phyloP scores from a whole-genome alignment of 768 basidiomycete species.

The Pleurotus sapidus region DNA sequence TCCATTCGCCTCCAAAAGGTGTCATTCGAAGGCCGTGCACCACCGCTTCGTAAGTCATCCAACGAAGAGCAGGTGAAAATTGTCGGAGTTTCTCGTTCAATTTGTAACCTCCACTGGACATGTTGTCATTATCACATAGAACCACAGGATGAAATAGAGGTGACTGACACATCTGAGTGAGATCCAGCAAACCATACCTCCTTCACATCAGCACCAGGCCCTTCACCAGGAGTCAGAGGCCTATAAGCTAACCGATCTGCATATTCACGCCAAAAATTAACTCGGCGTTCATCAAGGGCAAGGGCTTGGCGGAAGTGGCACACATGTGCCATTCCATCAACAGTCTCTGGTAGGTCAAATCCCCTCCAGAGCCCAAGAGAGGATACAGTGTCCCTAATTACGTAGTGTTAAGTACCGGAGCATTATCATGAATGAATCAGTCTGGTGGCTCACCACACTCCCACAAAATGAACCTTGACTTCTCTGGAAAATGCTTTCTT shows the following conservation, averaged over 20 bases:
- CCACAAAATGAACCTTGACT: slow-evolving; percentile 41
- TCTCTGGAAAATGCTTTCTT: slow-evolving; percentile 18
- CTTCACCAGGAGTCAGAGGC: too few relatives aligned
- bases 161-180: slow-evolving; percentile 29
- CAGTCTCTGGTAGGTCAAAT: slow-evolving; percentile 27
- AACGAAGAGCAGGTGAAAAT: slow-evolving; percentile 1
- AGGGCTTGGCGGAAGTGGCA: slow-evolving; percentile 44
- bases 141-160: neutral
- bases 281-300: slow-evolving; percentile 43
- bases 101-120: slow-evolving; percentile 6
- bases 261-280: slow-evolving; percentile 45
- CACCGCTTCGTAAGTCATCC: slow-evolving; percentile 16
- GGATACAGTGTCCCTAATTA: slow-evolving; percentile 43
- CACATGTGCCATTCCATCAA: slow-evolving; percentile 24
- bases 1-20: slow-evolving; percentile 2
- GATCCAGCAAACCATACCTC: slow-evolving; percentile 30
- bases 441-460: slow-evolving; percentile 34
- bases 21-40: slow-evolving; percentile 11
- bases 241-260: slow-evolving; percentile 8
- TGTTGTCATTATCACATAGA: neutral
- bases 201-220: slow-evolving; percentile 13
- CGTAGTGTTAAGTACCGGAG: too few relatives aligned
- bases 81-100: neutral
- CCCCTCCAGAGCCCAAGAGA: slow-evolving; percentile 34
- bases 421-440: neutral